Base-by-base conservation (phyloP, 2,329 filamentous ascomycete species). In the Colletotrichum euphorbiae region DNA sequence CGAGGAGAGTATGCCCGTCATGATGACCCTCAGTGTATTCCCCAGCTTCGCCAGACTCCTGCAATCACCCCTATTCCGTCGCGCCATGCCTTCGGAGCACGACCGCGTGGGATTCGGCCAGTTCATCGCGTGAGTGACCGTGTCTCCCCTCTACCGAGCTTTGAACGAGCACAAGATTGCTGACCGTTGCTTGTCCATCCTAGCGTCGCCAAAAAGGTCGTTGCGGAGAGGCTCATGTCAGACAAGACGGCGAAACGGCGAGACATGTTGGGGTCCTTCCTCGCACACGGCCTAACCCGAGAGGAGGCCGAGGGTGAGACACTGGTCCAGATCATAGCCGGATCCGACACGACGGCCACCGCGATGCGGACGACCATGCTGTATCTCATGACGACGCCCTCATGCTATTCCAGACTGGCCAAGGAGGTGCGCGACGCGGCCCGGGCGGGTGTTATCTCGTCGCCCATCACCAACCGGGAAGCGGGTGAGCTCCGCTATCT, bases 381-480 rank as follows among this genome's bases (percentile, higher is more conserved):
- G 12, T 82, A 85, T 71, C 75, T 89, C 56, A 79, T 85, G 6
- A 85, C 81, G 0, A 83, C 81, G 40, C 85, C 85, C 0, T 75
- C 77, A 0, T 79, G 84, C 0, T 84, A 86, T 60, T 56, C 71
- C 2, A 81, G 80, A 4, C 77, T 90, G 0, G 81, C 83, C 40
- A 70, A 71, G 0, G 87, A 90, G 70, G 80, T 88, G 28, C 81
- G 85, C 45, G 63, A 73, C 0, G 74, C 75, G 3, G 66, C 69
- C 33, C 43, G 62, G 19, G 70, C 71, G 6, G 73, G 71, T 15
- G 57, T 70, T 28, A 73, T 80, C n/a, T 72, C 76, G 0, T 62
- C 70, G 3, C 75, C 75, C 33, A 72, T 77, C 66, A 74, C 69
- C 9, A 77, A 82, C 43, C 72, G 75, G 2, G 78, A 84, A 70